Evolutionary conservation across 495 filamentous ascomycete species (phyloP), one percentile per base, ranked within the genome.

Genomic region (Aspergillus diversus): DNA sequence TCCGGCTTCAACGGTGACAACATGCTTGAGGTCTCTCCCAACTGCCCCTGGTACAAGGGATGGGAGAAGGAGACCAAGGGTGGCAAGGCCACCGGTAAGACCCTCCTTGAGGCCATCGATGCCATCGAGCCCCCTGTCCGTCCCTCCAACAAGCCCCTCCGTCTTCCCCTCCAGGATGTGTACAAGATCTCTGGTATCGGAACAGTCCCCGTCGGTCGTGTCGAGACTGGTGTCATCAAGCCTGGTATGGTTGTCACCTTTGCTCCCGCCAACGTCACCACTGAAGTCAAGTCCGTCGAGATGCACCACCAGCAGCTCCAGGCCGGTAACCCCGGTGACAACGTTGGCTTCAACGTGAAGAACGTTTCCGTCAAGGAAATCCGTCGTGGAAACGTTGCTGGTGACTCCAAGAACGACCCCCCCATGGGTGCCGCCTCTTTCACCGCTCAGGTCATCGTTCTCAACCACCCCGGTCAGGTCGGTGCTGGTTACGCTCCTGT

Each of bases 341-440:
- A 99, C 84, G 95, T 99, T 77, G 95, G 95, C 72, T 99, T 99
- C 93, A 99, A 99, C 90, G 96, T 99, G 84, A 97, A 97, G 94
- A 99, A 99, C 95, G 95, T 99, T 73, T 98, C 95, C 78, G 96
- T 99, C 84, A 99, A 99, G 92, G 95, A 99, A 80, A 96, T 99
- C 77, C 95, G 95, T 83, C 95, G 95, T 94, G 95, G 95, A 80
- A 99, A 98, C 87, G 96, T 99, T 76, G 92, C 92, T 75, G 91
- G 92, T 88, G 95, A 99, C 89, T 92, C 92, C 86, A 99, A 99
- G 92, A 96, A 95, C 86, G 96, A 99, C 87, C 95, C 95, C 71
- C 91, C 95, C 71, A 82, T 84, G 74, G 95, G 85, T 75, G 84
- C 83, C 72, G 93, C 95, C 67, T 92, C 89, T 70, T 99, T 99